These are phyloP conservation scores for Sphaerobolus stellatus DNA, from an alignment of 1,284 basidiomycete genomes.

Conservation along the genomic window DNA sequence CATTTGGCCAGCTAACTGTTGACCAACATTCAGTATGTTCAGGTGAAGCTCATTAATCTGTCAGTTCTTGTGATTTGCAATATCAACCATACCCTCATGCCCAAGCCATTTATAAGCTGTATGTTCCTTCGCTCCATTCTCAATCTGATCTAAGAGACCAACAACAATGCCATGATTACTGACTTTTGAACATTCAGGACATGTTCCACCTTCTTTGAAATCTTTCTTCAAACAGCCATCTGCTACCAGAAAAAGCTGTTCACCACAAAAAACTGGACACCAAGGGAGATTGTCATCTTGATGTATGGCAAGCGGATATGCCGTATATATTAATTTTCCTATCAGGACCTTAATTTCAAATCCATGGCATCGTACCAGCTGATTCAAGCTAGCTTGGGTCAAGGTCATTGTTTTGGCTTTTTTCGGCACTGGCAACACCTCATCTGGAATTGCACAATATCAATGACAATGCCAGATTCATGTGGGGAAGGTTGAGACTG, in stretches of 20 bases:
- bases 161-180: background rate
- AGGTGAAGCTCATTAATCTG: background rate
- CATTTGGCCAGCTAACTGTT: background rate
- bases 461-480: too few species aligned
- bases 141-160: background rate
- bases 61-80: background rate
- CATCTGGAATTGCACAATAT: background rate
- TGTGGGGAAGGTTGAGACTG: too few species aligned
- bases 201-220: background rate
- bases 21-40: background rate
- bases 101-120: background rate
- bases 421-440: background rate
- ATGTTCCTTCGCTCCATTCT: background rate
- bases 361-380: background rate
- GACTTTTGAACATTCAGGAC: background rate
- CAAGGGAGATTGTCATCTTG: background rate
- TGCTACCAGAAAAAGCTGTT: background rate
- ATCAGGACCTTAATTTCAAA: background rate
- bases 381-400: background rate
- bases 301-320: background rate
- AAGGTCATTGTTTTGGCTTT: background rate
- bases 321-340: background rate
- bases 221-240: background rate
- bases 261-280: background rate
- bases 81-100: background rate